phyloP scores from a whole-genome alignment of 192 early-diverging fungal genomes.

The Coemansia sp. region DNA sequence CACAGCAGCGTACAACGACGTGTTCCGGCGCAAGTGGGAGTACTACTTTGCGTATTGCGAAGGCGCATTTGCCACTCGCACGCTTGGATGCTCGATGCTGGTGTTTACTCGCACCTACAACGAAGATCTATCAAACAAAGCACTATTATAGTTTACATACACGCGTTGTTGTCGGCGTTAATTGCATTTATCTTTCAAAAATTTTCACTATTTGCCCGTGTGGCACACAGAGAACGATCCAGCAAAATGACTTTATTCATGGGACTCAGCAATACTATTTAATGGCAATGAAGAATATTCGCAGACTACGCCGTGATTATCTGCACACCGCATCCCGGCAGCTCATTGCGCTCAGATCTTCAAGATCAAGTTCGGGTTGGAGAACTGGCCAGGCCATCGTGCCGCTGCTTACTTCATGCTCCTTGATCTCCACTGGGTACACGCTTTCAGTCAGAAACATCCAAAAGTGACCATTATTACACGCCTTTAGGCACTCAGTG shows the following conservation, averaged over 20 bases:
- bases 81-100: slow-evolving; percentile 64
- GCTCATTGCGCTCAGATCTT: slow-evolving; percentile 23
- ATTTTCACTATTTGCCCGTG: not conserved
- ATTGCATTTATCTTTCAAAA: not conserved
- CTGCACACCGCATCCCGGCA: slow-evolving; percentile 47
- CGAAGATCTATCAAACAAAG: slow-evolving; percentile 24
- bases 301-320: not conserved
- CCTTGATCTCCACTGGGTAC: slow-evolving; percentile 49
- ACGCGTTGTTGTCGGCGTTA: not conserved
- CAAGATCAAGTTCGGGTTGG: slow-evolving; percentile 31
- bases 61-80: slow-evolving; percentile 71
- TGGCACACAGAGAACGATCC: not conserved
- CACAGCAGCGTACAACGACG: slow-evolving; percentile 53
- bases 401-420: slow-evolving; percentile 1
- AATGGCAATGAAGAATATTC: not conserved
- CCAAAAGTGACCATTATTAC: slow-evolving; percentile 98
- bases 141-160: not conserved
- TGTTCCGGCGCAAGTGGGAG: slow-evolving; percentile 70
- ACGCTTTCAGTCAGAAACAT: slow-evolving; percentile 90
- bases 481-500: slow-evolving; percentile 80
- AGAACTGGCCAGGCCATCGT: slow-evolving; percentile 24
- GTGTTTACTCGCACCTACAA: slow-evolving; percentile 58
- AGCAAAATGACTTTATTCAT: not conserved
- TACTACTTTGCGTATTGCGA: slow-evolving; percentile 86
- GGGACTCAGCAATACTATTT: not conserved